A percentile compares a stretch with the other conserved stretches of the same genome.
phyloP scores from a whole-genome alignment of 208 protist species.

The Crithidia fasciculata region DNA sequence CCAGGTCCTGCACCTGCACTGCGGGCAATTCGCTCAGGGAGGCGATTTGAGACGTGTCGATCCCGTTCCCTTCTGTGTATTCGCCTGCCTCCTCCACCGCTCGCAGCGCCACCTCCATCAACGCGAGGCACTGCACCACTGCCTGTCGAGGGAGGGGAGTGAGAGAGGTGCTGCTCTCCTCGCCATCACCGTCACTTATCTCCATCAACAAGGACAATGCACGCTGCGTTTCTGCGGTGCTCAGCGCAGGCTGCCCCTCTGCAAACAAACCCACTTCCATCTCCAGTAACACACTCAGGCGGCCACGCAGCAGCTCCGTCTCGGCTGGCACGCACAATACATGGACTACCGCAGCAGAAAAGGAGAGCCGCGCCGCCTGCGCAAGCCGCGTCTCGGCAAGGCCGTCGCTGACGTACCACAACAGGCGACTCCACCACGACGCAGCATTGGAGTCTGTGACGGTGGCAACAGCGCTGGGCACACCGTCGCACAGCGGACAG shows the following conservation, averaged over 20 bases:
- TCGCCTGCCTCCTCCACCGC: not conserved
- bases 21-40: not conserved
- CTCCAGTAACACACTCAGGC: slow-evolving; percentile 19
- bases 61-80: not conserved
- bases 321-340: not conserved
- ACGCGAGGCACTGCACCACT: slow-evolving; percentile 12
- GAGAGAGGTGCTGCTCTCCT: not conserved
- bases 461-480: too few relatives aligned
- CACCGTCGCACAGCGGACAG: slow-evolving; percentile 10
- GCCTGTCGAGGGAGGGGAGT: not conserved
- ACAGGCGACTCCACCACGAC: slow-evolving; percentile 48
- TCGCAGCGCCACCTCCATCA: slow-evolving; percentile 24
- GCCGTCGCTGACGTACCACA: slow-evolving; percentile 36
- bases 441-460: not conserved
- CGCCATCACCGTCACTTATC: not conserved
- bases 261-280: slow-evolving; percentile 43
- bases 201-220: not conserved
- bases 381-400: slow-evolving; percentile 9
- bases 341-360: slow-evolving; percentile 18
- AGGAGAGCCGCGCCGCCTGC: slow-evolving; percentile 25
- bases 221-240: slow-evolving; percentile 11
- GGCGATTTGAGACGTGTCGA: slow-evolving; percentile 3
- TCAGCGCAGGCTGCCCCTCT: slow-evolving; percentile 12
- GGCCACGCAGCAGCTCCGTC: slow-evolving; percentile 8
- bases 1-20: slow-evolving; percentile 15